phyloP scores from a whole-genome alignment of 2,329 filamentous ascomycete genomes.

The Arachnomyces sp. region DNA sequence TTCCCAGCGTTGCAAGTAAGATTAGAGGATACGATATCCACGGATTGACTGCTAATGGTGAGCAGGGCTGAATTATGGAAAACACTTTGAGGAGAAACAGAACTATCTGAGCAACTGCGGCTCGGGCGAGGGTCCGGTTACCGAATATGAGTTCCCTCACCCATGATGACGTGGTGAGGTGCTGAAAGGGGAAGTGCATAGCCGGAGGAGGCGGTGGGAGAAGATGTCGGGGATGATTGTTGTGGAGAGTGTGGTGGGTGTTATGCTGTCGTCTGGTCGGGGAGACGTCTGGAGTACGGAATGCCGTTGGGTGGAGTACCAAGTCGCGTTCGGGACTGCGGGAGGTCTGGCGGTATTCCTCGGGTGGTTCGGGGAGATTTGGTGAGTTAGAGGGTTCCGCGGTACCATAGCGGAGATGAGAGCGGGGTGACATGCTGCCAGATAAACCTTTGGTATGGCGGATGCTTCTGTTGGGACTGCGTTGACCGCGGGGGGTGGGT shows the following conservation, averaged over 20 bases:
- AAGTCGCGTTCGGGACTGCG: slow-evolving; percentile 24
- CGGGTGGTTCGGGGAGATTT: slow-evolving; percentile 21
- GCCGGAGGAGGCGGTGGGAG: slow-evolving; percentile 35
- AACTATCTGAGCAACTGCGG: slow-evolving; percentile 26
- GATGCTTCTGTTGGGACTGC: slow-evolving; percentile 19
- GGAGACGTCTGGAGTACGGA: slow-evolving; percentile 19
- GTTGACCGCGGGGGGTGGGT: slow-evolving; percentile 11
- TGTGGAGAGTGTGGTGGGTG: slow-evolving; percentile 5
- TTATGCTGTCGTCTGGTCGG: slow-evolving; percentile 10
- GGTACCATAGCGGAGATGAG: no score
- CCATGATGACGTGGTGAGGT: not conserved
- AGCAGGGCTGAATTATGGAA: slow-evolving; percentile 60
- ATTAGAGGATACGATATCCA: slow-evolving; percentile 62
- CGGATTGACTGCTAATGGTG: slow-evolving; percentile 60
- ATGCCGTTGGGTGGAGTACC: slow-evolving; percentile 25
- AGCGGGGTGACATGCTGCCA: slow-evolving; percentile 12
- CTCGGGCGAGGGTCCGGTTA: slow-evolving; percentile 24
- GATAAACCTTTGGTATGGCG: slow-evolving; percentile 20
- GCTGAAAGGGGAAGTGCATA: slow-evolving; percentile 19
- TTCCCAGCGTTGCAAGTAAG: slow-evolving; percentile 59
- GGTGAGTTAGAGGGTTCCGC: slow-evolving; percentile 12
- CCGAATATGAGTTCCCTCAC: slow-evolving; percentile 13
- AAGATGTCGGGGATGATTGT: slow-evolving; percentile 25
- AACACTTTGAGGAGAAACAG: slow-evolving; percentile 61
- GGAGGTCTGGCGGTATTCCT: slow-evolving; percentile 12